Evolutionary conservation across 169 alveolate genomes (phyloP).

Genomic region (Plasmodium vivax): DNA sequence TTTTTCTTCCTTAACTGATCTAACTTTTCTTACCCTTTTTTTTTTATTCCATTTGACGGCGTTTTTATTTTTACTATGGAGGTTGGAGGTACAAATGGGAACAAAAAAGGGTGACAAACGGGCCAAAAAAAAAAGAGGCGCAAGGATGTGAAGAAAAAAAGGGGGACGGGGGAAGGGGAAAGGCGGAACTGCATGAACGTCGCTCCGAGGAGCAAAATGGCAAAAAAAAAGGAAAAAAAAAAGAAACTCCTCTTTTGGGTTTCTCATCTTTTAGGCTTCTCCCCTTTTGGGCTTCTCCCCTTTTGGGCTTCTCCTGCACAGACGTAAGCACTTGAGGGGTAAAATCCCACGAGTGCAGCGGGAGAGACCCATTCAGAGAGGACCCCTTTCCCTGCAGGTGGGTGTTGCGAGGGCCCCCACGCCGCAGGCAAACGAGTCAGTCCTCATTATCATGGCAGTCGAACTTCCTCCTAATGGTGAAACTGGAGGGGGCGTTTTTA

Average conservation of each 20-base stretch:
- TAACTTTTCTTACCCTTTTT: background rate
- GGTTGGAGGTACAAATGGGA: background rate
- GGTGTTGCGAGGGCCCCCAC: background rate
- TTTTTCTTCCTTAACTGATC: background rate
- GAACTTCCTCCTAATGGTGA: conserved; percentile 44
- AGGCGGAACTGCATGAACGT: background rate
- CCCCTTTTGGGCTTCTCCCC: no score
- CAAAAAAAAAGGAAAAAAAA: background rate
- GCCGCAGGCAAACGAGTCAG: background rate
- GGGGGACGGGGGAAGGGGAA: background rate
- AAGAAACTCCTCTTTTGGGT: no score
- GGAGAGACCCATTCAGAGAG: background rate
- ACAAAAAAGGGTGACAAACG: background rate
- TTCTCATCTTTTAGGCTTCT: no score
- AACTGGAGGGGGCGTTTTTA: conserved; percentile 18
- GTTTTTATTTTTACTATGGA: background rate
- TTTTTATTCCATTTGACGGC: background rate
- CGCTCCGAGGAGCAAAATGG: background rate
- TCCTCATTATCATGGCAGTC: conserved; percentile 64
- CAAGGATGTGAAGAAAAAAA: background rate
- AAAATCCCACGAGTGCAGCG: background rate
- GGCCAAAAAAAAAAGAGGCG: background rate
- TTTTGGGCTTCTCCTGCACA: background rate
- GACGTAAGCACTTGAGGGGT: background rate
- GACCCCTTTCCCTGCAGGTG: background rate